Conservation (phyloP, 75 land plant genomes). For the Pinus tabuliformis region DNA sequence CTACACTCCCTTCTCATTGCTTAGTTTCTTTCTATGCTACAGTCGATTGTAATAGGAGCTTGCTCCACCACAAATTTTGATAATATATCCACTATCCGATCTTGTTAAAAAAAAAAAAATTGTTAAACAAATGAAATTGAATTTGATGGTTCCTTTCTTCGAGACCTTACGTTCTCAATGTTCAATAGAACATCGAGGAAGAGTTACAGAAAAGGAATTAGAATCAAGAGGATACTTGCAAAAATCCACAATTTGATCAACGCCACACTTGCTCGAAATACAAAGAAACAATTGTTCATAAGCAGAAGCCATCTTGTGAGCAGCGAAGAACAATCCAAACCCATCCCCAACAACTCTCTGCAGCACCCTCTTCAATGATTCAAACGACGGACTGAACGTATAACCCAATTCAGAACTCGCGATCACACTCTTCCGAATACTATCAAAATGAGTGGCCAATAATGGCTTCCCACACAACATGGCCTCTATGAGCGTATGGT, state of each 20-base stretch:
- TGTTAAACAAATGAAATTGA: too few species aligned
- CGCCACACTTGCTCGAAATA: background rate
- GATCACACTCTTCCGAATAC: conserved; percentile 65
- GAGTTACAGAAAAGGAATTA: background rate
- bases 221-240: background rate
- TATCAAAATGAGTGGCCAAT: conserved; percentile 68
- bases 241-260: background rate
- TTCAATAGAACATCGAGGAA: too few species aligned
- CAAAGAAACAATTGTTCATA: conserved; percentile 40
- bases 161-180: too few species aligned
- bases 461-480: conserved; percentile 78
- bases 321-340: conserved; percentile 62
- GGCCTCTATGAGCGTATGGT: conserved; percentile 77
- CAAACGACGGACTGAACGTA: conserved; percentile 51
- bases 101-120: too few species aligned
- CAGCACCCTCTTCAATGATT: conserved; percentile 44
- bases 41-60: too few species aligned
- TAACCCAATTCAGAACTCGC: conserved; percentile 49
- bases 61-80: too few species aligned
- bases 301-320: conserved; percentile 74
- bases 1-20: too few species aligned
- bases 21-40: too few species aligned
- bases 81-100: too few species aligned
- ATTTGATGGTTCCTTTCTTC: too few species aligned
- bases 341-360: conserved; percentile 39